These are phyloP conservation scores for Pholiota molesta DNA, from an alignment of 768 basidiomycete species.

Conservation along the genomic window DNA sequence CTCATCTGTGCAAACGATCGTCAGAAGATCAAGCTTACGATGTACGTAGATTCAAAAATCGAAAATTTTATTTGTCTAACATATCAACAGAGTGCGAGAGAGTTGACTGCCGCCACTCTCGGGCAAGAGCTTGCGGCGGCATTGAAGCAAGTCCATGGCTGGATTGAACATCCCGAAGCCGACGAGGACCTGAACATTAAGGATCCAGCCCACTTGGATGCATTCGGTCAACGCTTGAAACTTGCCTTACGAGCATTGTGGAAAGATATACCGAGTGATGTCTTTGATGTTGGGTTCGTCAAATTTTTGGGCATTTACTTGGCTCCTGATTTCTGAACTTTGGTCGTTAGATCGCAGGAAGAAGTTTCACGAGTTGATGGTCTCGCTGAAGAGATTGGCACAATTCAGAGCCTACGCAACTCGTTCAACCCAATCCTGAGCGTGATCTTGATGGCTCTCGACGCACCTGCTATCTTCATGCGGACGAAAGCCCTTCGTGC, in stretches of 20 bases:
- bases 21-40: conserved; percentile 82
- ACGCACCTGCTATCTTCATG: conserved; percentile 88
- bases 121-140: conserved; percentile 82
- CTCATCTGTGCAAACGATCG: conserved; percentile 70
- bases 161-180: conserved; percentile 48
- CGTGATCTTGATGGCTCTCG: conserved; percentile 76
- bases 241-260: conserved; percentile 71
- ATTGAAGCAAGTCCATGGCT: conserved; percentile 57
- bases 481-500: conserved; percentile 93
- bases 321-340: background rate
- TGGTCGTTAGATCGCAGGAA: conserved; percentile 60
- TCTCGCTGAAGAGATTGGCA: conserved; percentile 76
- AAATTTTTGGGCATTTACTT: background rate
- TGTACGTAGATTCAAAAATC: conserved; percentile 44
- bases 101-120: conserved; percentile 77
- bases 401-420: conserved; percentile 71
- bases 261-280: conserved; percentile 66
- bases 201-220: conserved; percentile 40
- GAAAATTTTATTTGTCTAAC: background rate
- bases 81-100: conserved; percentile 72
- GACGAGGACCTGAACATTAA: conserved; percentile 49
- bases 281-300: conserved; percentile 82
- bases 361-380: conserved; percentile 70
- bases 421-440: conserved; percentile 86
- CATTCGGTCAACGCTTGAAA: conserved; percentile 63